A percentile compares a stretch with the other conserved stretches of the same genome.
phyloP scores from a whole-genome alignment of 345 rosid species.

The Acer saccharum region DNA sequence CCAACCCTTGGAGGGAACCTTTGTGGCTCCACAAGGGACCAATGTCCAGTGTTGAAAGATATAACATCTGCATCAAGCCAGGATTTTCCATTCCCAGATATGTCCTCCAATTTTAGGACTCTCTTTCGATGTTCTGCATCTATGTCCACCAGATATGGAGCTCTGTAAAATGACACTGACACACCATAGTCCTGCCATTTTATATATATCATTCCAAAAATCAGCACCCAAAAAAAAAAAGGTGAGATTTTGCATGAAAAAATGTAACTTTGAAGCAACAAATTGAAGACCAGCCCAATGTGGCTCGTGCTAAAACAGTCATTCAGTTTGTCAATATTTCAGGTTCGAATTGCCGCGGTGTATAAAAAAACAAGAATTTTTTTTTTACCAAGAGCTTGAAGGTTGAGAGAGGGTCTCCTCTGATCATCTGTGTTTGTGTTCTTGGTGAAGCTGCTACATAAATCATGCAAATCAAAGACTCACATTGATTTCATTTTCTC shows the following conservation, averaged over 20 bases:
- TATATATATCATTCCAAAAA: too few relatives aligned
- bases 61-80: conserved; percentile 74
- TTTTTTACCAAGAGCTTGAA: conserved; percentile 81
- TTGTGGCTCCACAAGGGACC: conserved; percentile 97
- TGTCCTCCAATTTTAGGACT: conserved; percentile 64
- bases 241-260: too few relatives aligned
- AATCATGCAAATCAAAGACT: conserved; percentile 87
- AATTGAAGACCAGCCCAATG: too few relatives aligned
- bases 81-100: conserved; percentile 63
- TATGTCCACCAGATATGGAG: conserved; percentile 91
- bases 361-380: too few relatives aligned
- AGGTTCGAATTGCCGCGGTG: too few relatives aligned
- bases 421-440: conserved; percentile 50
- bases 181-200: conserved; percentile 72
- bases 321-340: too few relatives aligned
- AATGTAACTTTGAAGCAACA: too few relatives aligned
- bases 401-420: conserved; percentile 73
- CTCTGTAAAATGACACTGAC: conserved; percentile 63
- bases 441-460: conserved; percentile 48
- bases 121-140: conserved; percentile 72
- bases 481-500: conserved; percentile 66
- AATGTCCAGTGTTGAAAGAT: conserved; percentile 89
- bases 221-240: too few relatives aligned
- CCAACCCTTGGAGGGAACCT: conserved; percentile 74
- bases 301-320: too few relatives aligned